A percentile compares a stretch with the other conserved stretches of the same genome.
phyloP scores from a whole-genome alignment of 371 early-diverging fungal genomes.

The Caulochytrium protostelioides region DNA sequence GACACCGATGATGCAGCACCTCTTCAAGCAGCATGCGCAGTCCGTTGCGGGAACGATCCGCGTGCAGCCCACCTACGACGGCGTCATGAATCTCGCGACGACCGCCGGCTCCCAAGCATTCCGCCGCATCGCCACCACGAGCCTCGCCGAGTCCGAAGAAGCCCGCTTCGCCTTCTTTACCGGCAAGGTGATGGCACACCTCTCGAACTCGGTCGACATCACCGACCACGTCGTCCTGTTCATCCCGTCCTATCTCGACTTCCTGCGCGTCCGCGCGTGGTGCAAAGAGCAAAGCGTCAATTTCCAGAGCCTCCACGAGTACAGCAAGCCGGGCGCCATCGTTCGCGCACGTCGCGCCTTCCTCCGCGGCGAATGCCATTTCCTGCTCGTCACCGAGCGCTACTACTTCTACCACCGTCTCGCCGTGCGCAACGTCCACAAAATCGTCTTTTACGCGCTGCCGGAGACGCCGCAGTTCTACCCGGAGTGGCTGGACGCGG shows the following conservation, averaged over 20 bases:
- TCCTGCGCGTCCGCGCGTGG: constrained; percentile 70
- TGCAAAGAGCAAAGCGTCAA: constrained; percentile 48
- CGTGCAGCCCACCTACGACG: too few species aligned
- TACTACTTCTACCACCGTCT: constrained; percentile 69
- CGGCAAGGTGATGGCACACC: constrained; percentile 36
- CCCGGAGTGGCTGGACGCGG: constrained; percentile 55
- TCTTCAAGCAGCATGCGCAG: too few species aligned
- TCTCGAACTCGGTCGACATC: constrained; percentile 9
- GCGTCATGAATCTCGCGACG: not conserved
- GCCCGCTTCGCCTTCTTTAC: constrained; percentile 64
- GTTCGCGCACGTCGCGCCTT: constrained; percentile 54
- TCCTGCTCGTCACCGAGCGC: constrained; percentile 74
- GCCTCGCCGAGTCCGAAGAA: constrained; percentile 45
- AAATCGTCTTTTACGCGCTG: constrained; percentile 70
- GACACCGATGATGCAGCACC: too few species aligned
- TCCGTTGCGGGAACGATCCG: too few species aligned
- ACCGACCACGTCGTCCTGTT: constrained; percentile 62
- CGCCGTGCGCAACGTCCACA: constrained; percentile 57
- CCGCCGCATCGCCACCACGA: constrained; percentile 41
- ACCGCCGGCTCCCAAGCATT: constrained; percentile 12
- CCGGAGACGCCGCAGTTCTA: constrained; percentile 76
- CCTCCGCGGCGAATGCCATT: constrained; percentile 49
- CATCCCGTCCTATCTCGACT: constrained; percentile 92
- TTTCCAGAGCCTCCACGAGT: constrained; percentile 57
- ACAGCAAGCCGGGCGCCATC: constrained; percentile 31